phyloP scores from a whole-genome alignment of 139 green algal species.

The Deuterostichococcus epilithicus region DNA sequence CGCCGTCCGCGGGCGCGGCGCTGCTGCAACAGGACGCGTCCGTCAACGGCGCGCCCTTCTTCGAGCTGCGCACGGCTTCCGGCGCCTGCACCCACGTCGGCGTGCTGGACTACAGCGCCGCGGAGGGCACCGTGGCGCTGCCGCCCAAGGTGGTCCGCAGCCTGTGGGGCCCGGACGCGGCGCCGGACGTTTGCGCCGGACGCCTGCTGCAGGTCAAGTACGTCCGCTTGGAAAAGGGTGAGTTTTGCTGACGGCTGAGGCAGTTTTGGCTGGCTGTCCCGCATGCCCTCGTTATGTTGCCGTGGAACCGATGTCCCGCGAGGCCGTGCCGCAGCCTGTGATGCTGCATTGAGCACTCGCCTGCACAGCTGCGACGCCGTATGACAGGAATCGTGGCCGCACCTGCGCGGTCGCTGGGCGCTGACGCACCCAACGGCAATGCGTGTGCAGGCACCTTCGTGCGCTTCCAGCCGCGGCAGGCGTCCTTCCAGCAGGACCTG shows the following conservation, averaged over 20 bases:
- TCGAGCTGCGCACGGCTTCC: slow-evolving; percentile 40
- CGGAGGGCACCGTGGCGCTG: slow-evolving; percentile 63
- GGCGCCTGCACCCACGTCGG: slow-evolving; percentile 52
- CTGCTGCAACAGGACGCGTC: slow-evolving; percentile 69
- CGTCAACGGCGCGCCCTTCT: slow-evolving; percentile 74
- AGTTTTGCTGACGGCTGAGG: no score
- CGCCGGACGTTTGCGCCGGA: neutral
- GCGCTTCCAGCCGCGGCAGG: slow-evolving; percentile 57
- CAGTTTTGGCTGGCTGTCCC: no score
- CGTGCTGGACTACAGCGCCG: slow-evolving; percentile 74
- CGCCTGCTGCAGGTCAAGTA: slow-evolving; percentile 9
- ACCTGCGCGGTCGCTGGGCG: no score
- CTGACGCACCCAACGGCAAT: no score
- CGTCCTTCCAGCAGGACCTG: slow-evolving; percentile 65
- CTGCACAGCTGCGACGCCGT: no score
- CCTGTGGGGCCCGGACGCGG: slow-evolving; percentile 47
- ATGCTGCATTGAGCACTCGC: slow-evolving; percentile 31
- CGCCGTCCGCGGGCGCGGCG: slow-evolving; percentile 40
- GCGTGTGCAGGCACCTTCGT: slow-evolving; percentile 35
- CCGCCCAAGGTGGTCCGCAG: slow-evolving; percentile 56
- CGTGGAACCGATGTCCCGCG: no score
- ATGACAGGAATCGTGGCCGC: no score
- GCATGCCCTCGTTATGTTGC: no score
- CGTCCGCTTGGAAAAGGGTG: neutral
- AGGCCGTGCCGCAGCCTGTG: no score